Base-by-base conservation (phyloP, 225 moss, liverwort and hornwort genomes). In the Physcomitrium patens region DNA sequence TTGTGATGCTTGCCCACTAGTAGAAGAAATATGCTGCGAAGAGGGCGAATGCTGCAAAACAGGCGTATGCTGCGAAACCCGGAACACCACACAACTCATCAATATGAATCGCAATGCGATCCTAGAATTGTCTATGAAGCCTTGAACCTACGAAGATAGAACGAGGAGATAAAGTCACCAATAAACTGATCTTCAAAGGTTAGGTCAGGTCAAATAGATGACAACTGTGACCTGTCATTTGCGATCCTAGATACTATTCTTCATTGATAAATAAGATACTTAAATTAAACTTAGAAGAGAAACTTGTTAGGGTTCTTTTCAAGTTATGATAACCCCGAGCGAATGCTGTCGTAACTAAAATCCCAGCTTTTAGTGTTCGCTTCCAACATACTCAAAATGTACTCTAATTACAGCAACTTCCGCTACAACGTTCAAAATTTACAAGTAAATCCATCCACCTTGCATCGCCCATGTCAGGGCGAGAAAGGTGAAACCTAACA, bases 21-120 rank as follows among this genome's bases (percentile, higher is more conserved):
- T 42, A 69, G 80, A 42, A 28, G 70, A 65, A 31, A 59, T 47
- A 22, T 80, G 75, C 61, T 79, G 79, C 62, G 41, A 70, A 67
- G 24, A 69, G 53, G 69, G 55, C 69, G 41, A 69, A 56, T 74
- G 62, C 52, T 67, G n/a, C n/a, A n/a, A n/a, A 54, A 67, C 1
- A 9, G 67, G 12, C 26, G 45, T 44, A 26, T 79, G 79, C 68
- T 79, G 79, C 57, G 45, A 24, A 44, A 44, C 77, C 77, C 70
- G 70, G 70, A 31, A 55, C 64, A 58, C 26, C 46, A 55, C 20
- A 65, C 24, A 44, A 57, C 37, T 37, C 42, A 47, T 11, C 52
- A 42, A 54, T 8, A 77, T 61, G 23, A 23, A 52, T 74, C 49
- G 48, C 41, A 59, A 52, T 63, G 42, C 17, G 48, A 42, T 42